Conservation (phyloP, 257 asterid species). For the Craterostigma plantagineum region DNA sequence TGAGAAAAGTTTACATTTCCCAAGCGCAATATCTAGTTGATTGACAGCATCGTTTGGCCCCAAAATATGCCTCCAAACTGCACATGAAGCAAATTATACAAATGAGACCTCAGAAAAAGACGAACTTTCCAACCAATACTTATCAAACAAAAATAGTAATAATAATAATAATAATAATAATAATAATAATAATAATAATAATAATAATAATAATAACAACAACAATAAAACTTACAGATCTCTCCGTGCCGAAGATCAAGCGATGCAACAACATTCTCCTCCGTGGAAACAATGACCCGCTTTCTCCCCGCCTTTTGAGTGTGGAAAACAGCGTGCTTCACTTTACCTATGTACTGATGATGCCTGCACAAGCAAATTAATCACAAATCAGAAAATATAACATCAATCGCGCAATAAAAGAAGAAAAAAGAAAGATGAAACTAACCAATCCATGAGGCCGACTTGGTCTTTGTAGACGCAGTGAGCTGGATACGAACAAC, state of each 20-base stretch:
- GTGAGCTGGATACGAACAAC: constrained; percentile 19
- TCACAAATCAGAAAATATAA: constrained; percentile 2
- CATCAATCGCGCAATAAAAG: constrained; percentile 6
- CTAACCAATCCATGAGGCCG: constrained; percentile 86
- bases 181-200: no score
- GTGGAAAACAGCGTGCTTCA: constrained; percentile 90
- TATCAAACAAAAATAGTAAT: no score
- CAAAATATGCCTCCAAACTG: constrained; percentile 98
- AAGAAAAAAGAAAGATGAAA: constrained; percentile 1
- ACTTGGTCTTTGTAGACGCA: constrained; percentile 80
- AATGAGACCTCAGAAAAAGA: background rate
- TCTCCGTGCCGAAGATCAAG: constrained; percentile 98
- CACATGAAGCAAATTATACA: constrained; percentile 13
- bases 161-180: no score
- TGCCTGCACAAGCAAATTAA: constrained; percentile 33
- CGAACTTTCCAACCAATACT: background rate
- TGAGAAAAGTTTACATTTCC: constrained; percentile 43
- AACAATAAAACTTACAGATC: constrained; percentile 38
- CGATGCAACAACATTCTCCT: constrained; percentile 83
- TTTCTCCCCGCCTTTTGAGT: constrained; percentile 89
- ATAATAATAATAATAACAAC: no score
- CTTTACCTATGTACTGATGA: constrained; percentile 91
- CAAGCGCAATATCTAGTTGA: constrained; percentile 63
- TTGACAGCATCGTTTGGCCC: constrained; percentile 65
- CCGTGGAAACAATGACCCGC: constrained; percentile 85